phyloP scores from a whole-genome alignment of 2,329 filamentous ascomycete genomes.

The Gliomastix tumulicola region DNA sequence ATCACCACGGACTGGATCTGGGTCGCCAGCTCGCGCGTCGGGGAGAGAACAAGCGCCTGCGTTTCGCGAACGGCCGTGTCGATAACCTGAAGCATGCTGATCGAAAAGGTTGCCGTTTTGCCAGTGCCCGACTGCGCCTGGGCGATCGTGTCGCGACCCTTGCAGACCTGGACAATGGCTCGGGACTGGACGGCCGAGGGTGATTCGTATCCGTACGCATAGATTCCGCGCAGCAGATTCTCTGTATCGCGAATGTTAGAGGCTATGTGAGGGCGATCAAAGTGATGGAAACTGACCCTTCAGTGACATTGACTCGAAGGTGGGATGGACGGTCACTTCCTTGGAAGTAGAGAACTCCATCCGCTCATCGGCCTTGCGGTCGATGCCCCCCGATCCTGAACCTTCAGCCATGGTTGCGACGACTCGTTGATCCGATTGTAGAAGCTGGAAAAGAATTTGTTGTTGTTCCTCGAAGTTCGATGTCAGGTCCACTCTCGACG shows the following conservation, averaged over 20 bases:
- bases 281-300: constrained; percentile 50
- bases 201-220: constrained; percentile 97
- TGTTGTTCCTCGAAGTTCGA: background rate
- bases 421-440: background rate
- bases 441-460: too few relatives aligned
- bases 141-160: constrained; percentile 96
- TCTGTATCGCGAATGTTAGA: too few relatives aligned
- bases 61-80: constrained; percentile 89
- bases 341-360: constrained; percentile 99
- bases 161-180: constrained; percentile 98
- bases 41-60: constrained; percentile 90
- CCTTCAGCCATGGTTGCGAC: constrained; percentile 73
- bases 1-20: constrained; percentile 99
- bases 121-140: constrained; percentile 96
- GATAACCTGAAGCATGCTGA: constrained; percentile 93
- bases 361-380: constrained; percentile 88
- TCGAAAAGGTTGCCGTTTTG: constrained; percentile 95
- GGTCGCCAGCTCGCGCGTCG: constrained; percentile 91
- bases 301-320: constrained; percentile 91
- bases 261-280: too few relatives aligned
- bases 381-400: constrained; percentile 59
- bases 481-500: too few relatives aligned
- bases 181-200: constrained; percentile 96
- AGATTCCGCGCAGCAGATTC: constrained; percentile 92
- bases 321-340: constrained; percentile 91